These are phyloP conservation scores for Teunomyces stri DNA, from an alignment of 805 yeast species.

Conservation along the genomic window DNA sequence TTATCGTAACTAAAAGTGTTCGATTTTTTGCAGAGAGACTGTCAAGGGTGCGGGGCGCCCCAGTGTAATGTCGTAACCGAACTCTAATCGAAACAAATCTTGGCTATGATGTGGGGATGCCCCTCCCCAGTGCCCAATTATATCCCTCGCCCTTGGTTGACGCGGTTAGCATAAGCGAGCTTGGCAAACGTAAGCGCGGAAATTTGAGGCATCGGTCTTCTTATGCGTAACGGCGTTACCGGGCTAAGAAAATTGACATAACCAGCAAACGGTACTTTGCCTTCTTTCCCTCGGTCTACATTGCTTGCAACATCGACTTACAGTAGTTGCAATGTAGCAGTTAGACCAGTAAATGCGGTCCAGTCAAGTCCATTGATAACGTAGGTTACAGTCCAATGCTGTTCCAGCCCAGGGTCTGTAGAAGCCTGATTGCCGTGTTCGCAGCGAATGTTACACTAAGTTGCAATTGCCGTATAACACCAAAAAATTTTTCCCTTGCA, in stretches of 20 bases:
- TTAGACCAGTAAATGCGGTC: too few relatives aligned
- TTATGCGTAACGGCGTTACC: not conserved
- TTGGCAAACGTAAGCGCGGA: not conserved
- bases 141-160: not conserved
- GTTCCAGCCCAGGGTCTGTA: not conserved
- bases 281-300: too few relatives aligned
- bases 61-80: not conserved
- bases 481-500: not conserved
- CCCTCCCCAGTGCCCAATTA: not conserved
- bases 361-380: not conserved
- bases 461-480: not conserved
- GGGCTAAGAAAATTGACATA: not conserved
- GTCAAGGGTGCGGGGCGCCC: not conserved
- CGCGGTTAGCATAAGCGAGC: not conserved
- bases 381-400: not conserved
- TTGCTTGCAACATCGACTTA: too few relatives aligned
- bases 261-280: too few relatives aligned
- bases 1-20: not conserved
- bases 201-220: not conserved
- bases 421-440: not conserved
- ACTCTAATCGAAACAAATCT: not conserved
- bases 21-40: not conserved
- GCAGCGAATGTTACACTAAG: not conserved
- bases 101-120: conserved; percentile 3
- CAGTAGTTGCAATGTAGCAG: not conserved